These are phyloP conservation scores for Candida pseudoviswanathii DNA, from an alignment of 1,139 yeast genomes.

Conservation along the genomic window DNA sequence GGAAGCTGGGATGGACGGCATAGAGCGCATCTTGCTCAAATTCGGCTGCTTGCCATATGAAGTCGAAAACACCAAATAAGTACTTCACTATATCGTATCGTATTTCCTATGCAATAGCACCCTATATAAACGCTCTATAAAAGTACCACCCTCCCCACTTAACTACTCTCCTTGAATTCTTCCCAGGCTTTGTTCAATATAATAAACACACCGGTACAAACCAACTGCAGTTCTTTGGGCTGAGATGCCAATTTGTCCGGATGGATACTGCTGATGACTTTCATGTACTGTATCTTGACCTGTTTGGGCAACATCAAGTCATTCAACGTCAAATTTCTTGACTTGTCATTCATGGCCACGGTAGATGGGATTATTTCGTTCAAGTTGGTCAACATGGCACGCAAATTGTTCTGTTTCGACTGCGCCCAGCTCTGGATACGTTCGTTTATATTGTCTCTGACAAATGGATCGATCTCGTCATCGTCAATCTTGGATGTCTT, in stretches of 20 bases:
- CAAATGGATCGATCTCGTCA: slow-evolving; percentile 27
- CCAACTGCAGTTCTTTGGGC: slow-evolving; percentile 68
- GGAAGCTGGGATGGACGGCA: slow-evolving; percentile 67
- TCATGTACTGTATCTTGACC: slow-evolving; percentile 85
- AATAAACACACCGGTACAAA: slow-evolving; percentile 87
- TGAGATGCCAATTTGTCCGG: slow-evolving; percentile 76
- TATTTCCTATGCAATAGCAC: too few species aligned
- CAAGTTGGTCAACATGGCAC: slow-evolving; percentile 71
- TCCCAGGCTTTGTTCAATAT: slow-evolving; percentile 92
- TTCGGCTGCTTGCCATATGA: slow-evolving; percentile 46
- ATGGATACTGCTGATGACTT: slow-evolving; percentile 90
- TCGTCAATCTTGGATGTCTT: slow-evolving; percentile 32
- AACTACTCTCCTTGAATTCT: slow-evolving; percentile 50
- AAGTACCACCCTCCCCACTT: neutral
- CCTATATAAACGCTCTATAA: too few species aligned
- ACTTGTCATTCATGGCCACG: slow-evolving; percentile 51
- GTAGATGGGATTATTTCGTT: slow-evolving; percentile 58
- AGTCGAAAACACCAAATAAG: neutral
- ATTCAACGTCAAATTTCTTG: slow-evolving; percentile 42
- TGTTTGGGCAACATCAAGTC: slow-evolving; percentile 90
- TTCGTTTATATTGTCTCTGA: slow-evolving; percentile 16
- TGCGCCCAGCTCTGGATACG: slow-evolving; percentile 54
- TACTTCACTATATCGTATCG: neutral
- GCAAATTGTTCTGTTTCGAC: slow-evolving; percentile 76
- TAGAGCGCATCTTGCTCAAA: slow-evolving; percentile 55